phyloP scores from a whole-genome alignment of 805 yeast species.

The Millerago galiae region DNA sequence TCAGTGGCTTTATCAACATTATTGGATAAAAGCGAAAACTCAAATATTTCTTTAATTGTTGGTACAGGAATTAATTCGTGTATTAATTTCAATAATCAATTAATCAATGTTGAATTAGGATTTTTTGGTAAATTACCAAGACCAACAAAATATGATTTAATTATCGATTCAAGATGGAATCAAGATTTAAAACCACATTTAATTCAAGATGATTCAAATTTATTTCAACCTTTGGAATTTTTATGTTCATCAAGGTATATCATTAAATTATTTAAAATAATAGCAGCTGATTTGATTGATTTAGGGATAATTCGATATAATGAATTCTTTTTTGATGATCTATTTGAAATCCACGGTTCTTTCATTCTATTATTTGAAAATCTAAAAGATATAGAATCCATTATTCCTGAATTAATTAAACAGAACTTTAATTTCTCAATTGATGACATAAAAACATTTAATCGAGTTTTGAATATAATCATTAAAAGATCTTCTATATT shows the following conservation, averaged over 20 bases:
- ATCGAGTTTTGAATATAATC: conserved; percentile 30
- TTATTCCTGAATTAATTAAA: neutral
- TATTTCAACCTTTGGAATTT: conserved; percentile 53
- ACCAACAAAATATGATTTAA: conserved; percentile 34
- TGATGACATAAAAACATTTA: conserved; percentile 23
- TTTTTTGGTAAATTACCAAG: conserved; percentile 40
- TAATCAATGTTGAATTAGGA: conserved; percentile 49
- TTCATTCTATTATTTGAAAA: conserved; percentile 6
- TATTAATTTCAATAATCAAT: conserved; percentile 27
- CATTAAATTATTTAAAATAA: conserved; percentile 45
- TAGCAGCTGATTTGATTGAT: conserved; percentile 27
- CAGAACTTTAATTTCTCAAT: neutral
- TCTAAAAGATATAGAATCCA: neutral
- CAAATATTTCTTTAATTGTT: conserved; percentile 47
- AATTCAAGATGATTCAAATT: conserved; percentile 12
- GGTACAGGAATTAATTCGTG: conserved; percentile 65
- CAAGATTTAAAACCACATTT: neutral
- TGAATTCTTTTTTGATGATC: neutral
- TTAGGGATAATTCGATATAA: neutral
- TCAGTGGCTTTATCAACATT: conserved; percentile 55
- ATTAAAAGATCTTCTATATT: conserved; percentile 30
- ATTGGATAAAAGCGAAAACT: conserved; percentile 24
- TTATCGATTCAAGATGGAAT: conserved; percentile 30
- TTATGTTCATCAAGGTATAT: conserved; percentile 51
- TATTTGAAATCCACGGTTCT: conserved; percentile 11